Conservation (phyloP, 83 land plant genomes). For the Picea mariana region DNA sequence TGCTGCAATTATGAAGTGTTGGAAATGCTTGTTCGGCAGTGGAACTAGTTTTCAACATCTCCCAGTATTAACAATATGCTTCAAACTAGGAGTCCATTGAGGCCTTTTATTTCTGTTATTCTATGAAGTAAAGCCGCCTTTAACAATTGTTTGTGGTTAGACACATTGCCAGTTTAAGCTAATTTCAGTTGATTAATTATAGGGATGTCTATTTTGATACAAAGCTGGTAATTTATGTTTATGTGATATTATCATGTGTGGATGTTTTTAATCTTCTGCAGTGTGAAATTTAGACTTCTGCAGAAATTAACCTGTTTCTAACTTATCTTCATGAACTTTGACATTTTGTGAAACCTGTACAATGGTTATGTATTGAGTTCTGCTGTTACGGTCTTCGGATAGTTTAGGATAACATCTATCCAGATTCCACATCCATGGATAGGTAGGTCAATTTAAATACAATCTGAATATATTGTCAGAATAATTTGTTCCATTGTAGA, state of each 20-base stretch:
- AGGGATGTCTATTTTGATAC: neutral
- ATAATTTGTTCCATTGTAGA: no score
- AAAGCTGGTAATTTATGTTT: neutral
- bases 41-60: neutral
- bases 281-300: no score
- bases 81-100: neutral
- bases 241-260: neutral
- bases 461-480: no score
- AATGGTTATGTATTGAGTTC: no score
- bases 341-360: no score
- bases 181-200: neutral
- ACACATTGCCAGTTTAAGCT: neutral
- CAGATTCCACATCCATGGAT: no score
- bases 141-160: neutral
- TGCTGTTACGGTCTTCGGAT: no score
- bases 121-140: neutral
- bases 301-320: no score
- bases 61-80: neutral
- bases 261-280: no score
- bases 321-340: no score
- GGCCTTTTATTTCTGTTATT: neutral
- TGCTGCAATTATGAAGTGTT: neutral
- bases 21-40: neutral
- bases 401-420: no score
- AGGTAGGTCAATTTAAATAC: no score